These are phyloP conservation scores for Penicillium pancosmium DNA, from an alignment of 495 filamentous ascomycete genomes.

Conservation along the genomic window DNA sequence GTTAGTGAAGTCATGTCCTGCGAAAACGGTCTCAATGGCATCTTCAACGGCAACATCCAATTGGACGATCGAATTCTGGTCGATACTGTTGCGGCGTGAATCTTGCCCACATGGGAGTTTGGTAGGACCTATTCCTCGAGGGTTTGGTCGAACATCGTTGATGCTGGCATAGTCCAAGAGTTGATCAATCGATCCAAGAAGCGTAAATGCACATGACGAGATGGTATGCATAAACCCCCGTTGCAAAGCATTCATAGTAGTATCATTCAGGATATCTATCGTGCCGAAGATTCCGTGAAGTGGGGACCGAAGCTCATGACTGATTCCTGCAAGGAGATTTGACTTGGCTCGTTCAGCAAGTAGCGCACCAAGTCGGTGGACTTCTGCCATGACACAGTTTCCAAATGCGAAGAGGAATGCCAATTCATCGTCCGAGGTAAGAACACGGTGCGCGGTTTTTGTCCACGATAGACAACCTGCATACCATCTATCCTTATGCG, in stretches of 20 bases:
- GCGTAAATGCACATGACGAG: constrained; percentile 61
- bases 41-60: constrained; percentile 54
- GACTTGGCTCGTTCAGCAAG: constrained; percentile 55
- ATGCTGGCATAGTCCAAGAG: constrained; percentile 54
- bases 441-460: constrained; percentile 36
- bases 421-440: constrained; percentile 43
- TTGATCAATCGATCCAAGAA: constrained; percentile 68
- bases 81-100: neutral
- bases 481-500: constrained; percentile 26
- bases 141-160: constrained; percentile 21
- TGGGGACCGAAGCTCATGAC: constrained; percentile 67
- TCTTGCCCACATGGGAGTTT: neutral
- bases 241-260: constrained; percentile 50
- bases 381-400: constrained; percentile 61
- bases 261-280: constrained; percentile 61
- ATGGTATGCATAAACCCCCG: constrained; percentile 60
- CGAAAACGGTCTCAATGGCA: constrained; percentile 57
- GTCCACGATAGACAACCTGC: constrained; percentile 54
- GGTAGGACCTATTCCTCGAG: neutral
- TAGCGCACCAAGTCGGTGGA: constrained; percentile 49
- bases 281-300: constrained; percentile 63
- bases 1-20: constrained; percentile 34
- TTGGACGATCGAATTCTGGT: constrained; percentile 20
- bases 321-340: constrained; percentile 66
- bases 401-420: constrained; percentile 55